A percentile compares a stretch with the other conserved stretches of the same genome.
Conservation (phyloP, 169 alveolate species). For the Perkinsus olseni region DNA sequence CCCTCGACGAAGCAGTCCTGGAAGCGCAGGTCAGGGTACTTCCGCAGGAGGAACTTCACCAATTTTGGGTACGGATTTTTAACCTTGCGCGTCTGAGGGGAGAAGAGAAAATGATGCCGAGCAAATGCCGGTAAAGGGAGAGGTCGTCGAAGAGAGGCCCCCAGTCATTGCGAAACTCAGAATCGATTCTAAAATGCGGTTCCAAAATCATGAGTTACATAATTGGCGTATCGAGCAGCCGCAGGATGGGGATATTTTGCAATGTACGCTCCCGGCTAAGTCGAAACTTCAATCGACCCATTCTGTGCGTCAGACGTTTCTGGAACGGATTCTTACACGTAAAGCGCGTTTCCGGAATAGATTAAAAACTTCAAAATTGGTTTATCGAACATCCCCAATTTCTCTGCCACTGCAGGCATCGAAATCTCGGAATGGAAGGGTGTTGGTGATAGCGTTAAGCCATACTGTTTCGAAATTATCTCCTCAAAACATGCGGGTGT, state of each 20-base stretch:
- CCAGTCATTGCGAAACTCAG: background rate
- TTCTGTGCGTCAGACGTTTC: too few relatives aligned
- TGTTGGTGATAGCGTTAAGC: too few relatives aligned
- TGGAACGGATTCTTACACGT: too few relatives aligned
- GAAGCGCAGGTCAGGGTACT: conserved; percentile 68
- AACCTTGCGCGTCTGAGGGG: background rate
- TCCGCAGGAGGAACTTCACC: conserved; percentile 40
- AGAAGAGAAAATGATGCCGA: background rate
- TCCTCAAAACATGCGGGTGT: too few relatives aligned
- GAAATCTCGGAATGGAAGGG: too few relatives aligned
- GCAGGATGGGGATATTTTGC: conserved; percentile 11
- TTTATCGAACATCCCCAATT: too few relatives aligned
- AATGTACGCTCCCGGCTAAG: too few relatives aligned
- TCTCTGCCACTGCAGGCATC: too few relatives aligned
- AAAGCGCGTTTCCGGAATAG: too few relatives aligned
- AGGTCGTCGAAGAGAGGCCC: background rate
- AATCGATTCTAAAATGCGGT: background rate
- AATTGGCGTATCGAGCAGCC: background rate
- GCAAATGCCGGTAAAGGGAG: background rate
- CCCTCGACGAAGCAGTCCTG: conserved; percentile 63
- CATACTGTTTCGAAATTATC: too few relatives aligned
- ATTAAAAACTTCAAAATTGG: too few relatives aligned
- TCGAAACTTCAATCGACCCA: too few relatives aligned
- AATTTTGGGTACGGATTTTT: conserved; percentile 13
- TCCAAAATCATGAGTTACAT: background rate